Base-by-base conservation (phyloP, 2,329 filamentous ascomycete genomes). In the Hymenotorrendiella dingleyae region DNA sequence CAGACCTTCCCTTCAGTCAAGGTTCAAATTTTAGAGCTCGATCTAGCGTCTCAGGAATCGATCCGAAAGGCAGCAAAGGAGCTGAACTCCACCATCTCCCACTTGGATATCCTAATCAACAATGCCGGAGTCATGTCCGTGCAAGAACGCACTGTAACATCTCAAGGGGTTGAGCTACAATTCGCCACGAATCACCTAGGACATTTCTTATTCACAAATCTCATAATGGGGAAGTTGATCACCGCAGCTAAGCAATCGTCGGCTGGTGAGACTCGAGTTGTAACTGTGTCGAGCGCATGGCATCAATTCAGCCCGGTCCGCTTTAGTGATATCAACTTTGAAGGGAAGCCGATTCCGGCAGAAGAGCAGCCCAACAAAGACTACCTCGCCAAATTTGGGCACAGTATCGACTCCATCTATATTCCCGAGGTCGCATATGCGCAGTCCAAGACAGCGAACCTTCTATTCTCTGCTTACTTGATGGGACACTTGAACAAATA, bases 31-130 rank as follows among this genome's bases (percentile, higher is more conserved):
- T 19, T 52, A 9, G 14, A 37, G 6, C 19, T 54, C 22, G 64
- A 69, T 29, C 61, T 72, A 7, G 54, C 55, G n/a, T 67, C 64
- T 16, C 49, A 67, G 11, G 58, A 61, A 2, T 59, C 61, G 1
- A 59, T 72, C 3, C 62, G 68, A 19, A 43, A 50, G 4, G 65
- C 67, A 1, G 69, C 67, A 1, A 54, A 49, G 0, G 55, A 59
- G 6, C 54, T 71, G 4, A 63, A 61, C n/a, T 40, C 45, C 22
- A 23, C 50, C 16, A 55, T 65, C 1, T 33, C 45, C 1, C 66
- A 65, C 10, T 26, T 37, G 11, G 62, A 67, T 34, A 48, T 64
- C 17, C 48, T 57, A 1, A 38, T 57, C 33, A 48, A 45, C 42
- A 58, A 58, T 39, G 55, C 55, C 2, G 53, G 55, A 43, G 38